Conservation (phyloP, 2,329 filamentous ascomycete genomes). For the Botryotinia globosa region DNA sequence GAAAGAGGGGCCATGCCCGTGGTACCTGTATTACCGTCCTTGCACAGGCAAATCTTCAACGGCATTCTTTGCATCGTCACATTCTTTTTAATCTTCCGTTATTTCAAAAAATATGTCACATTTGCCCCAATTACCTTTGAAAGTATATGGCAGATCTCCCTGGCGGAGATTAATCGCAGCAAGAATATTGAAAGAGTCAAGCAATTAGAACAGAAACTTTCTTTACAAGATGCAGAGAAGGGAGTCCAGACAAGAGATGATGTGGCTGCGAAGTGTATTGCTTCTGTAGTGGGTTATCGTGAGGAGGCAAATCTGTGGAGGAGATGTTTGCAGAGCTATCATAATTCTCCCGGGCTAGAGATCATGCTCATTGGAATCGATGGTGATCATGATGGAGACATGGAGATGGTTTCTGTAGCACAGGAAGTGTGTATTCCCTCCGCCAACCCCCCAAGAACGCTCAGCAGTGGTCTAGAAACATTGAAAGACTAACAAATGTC, state of each 20-base stretch:
- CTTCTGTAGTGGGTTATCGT: slow-evolving; percentile 26
- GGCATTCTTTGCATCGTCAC: slow-evolving; percentile 21
- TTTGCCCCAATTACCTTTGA: slow-evolving; percentile 24
- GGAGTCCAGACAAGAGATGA: slow-evolving; percentile 19
- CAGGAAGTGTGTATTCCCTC: slow-evolving; percentile 16
- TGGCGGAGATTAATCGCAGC: slow-evolving; percentile 25
- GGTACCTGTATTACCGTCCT: slow-evolving; percentile 11
- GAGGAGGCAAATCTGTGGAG: slow-evolving; percentile 24
- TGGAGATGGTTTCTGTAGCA: slow-evolving; percentile 28
- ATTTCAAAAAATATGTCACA: slow-evolving; percentile 22
- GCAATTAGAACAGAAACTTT: slow-evolving; percentile 17
- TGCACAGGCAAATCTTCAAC: slow-evolving; percentile 20
- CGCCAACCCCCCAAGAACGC: neutral
- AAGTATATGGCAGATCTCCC: slow-evolving; percentile 26
- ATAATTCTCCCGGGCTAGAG: slow-evolving; percentile 23
- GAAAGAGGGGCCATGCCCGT: neutral
- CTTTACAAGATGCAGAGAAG: slow-evolving; percentile 22
- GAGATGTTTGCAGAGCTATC: slow-evolving; percentile 26
- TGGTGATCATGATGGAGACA: slow-evolving; percentile 24
- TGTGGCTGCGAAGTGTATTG: slow-evolving; percentile 21
- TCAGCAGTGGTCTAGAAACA: neutral
- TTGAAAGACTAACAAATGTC: neutral
- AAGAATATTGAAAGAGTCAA: slow-evolving; percentile 24
- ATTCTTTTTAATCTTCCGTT: slow-evolving; percentile 22
- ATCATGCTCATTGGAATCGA: slow-evolving; percentile 26